Conservation (phyloP, 148 eudicot species). For the Chenopodium berlandieri region DNA sequence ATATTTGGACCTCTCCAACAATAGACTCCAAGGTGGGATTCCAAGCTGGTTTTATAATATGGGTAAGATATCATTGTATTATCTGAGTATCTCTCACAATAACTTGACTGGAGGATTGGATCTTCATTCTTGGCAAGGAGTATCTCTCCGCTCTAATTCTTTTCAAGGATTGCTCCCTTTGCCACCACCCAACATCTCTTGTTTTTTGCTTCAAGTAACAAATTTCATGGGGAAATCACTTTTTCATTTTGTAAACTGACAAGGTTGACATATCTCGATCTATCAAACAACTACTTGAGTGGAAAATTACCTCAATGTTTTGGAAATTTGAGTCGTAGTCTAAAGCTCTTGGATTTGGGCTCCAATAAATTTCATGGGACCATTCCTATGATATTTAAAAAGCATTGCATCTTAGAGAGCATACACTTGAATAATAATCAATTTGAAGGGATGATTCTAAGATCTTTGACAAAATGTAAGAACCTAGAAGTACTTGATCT, state of each 20-base stretch:
- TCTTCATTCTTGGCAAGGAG: too few relatives aligned
- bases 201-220: too few relatives aligned
- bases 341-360: not conserved
- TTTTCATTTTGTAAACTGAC: not conserved
- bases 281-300: slow-evolving; percentile 13
- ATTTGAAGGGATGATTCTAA: slow-evolving; percentile 17
- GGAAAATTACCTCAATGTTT: slow-evolving; percentile 7
- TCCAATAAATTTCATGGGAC: not conserved
- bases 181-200: too few relatives aligned
- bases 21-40: too few relatives aligned
- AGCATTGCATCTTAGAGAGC: not conserved
- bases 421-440: slow-evolving; percentile 19
- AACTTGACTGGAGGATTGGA: too few relatives aligned
- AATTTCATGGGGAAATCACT: too few relatives aligned
- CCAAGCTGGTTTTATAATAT: too few relatives aligned
- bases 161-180: too few relatives aligned
- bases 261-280: not conserved
- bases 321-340: not conserved
- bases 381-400: not conserved
- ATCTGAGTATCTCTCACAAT: too few relatives aligned
- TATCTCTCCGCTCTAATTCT: too few relatives aligned
- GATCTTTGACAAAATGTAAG: slow-evolving; percentile 19
- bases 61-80: too few relatives aligned
- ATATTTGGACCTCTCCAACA: too few relatives aligned
- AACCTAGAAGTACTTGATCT: slow-evolving; percentile 12